These are phyloP conservation scores for Mycena leptocephala DNA, from an alignment of 768 basidiomycete genomes.

Conservation along the genomic window DNA sequence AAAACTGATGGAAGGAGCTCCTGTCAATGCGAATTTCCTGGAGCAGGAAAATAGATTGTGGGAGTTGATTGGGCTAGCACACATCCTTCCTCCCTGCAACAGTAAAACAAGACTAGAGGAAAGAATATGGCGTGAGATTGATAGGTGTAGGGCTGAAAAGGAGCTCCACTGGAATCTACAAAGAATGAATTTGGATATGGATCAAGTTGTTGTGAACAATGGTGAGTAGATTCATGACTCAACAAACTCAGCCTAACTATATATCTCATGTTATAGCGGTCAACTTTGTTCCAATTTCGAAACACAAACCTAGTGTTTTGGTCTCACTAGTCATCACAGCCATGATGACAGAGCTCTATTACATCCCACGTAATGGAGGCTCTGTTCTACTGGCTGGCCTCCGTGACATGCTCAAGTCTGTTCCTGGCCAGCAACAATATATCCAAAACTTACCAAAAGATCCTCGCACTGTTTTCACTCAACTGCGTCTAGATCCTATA, in stretches of 20 bases:
- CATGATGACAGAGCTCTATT: conserved; percentile 40
- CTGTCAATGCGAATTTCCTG: neutral
- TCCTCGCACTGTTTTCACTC: conserved; percentile 9
- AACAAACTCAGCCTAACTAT: neutral
- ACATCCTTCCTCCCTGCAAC: neutral
- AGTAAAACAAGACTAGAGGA: neutral
- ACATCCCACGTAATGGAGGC: conserved; percentile 38
- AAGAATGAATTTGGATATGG: neutral
- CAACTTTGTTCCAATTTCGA: neutral
- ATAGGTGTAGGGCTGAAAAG: neutral
- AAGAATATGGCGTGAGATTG: neutral
- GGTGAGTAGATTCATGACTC: neutral
- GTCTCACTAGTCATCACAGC: conserved; percentile 27
- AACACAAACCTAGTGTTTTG: conserved; percentile 2
- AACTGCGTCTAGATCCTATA: conserved; percentile 43
- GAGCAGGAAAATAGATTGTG: conserved; percentile 9
- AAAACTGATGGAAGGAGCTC: conserved; percentile 21
- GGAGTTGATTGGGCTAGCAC: neutral
- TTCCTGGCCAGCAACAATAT: neutral
- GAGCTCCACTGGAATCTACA: conserved; percentile 23
- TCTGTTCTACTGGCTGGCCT: conserved; percentile 39
- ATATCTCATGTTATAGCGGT: neutral
- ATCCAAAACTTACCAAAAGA: conserved; percentile 37
- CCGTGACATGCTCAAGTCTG: neutral
- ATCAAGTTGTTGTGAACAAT: conserved; percentile 6